A percentile compares a stretch with the other conserved stretches of the same genome.
These are phyloP conservation scores for Carnegiea gigantea DNA, from an alignment of 179 eudicot genomes.

Conservation along the genomic window DNA sequence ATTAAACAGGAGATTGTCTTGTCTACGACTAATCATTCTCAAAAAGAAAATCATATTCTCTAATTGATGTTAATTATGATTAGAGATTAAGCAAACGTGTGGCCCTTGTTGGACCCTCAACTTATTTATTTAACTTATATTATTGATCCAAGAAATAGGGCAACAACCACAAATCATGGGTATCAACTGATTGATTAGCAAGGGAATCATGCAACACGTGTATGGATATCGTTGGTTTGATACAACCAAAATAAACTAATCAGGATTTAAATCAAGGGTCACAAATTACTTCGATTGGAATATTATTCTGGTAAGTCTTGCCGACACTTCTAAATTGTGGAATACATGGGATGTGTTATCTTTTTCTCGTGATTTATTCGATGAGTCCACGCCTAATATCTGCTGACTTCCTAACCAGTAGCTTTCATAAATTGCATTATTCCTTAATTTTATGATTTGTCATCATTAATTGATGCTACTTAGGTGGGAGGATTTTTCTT, in stretches of 20 bases:
- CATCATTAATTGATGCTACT: neutral
- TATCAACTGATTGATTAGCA: neutral
- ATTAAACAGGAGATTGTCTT: no score
- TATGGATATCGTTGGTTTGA: neutral
- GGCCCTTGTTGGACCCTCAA: neutral
- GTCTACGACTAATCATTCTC: no score
- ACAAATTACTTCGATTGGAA: neutral
- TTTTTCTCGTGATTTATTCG: neutral
- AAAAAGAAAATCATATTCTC: no score
- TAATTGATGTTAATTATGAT: neutral
- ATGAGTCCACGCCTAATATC: neutral
- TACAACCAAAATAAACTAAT: constrained; percentile 4
- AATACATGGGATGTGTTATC: neutral
- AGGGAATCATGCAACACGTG: neutral
- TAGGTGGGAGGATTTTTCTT: neutral
- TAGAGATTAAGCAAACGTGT: neutral
- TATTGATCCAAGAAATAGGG: neutral
- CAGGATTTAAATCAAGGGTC: neutral
- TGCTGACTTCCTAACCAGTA: neutral
- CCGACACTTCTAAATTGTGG: constrained; percentile 9
- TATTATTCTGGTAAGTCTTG: neutral
- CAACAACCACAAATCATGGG: neutral
- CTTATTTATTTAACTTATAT: neutral
- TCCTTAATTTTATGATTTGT: neutral
- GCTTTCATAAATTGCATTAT: neutral